Evolutionary conservation across 2,329 filamentous ascomycete genomes (phyloP).

Genomic region (Blastomyces percursus): DNA sequence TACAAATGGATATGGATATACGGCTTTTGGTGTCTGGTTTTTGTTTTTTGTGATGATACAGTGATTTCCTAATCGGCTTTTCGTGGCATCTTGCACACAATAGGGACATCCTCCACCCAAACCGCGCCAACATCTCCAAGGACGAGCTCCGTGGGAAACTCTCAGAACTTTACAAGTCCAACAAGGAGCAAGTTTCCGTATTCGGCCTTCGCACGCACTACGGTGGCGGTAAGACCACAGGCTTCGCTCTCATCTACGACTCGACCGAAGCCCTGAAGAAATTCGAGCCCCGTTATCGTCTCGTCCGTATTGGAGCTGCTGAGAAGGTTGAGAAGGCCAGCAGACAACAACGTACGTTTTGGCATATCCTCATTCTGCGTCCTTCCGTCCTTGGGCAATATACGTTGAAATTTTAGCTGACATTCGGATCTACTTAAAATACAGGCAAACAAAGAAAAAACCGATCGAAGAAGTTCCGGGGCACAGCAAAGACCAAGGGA

Average conservation of each 20-base stretch:
- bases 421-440: constrained; percentile 14
- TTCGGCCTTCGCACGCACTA: constrained; percentile 98
- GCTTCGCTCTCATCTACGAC: constrained; percentile 98
- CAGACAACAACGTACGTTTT: constrained; percentile 94
- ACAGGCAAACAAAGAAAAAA: constrained; percentile 99
- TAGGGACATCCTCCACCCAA: constrained; percentile 99
- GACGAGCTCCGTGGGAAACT: constrained; percentile 96
- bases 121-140: constrained; percentile 97
- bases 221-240: constrained; percentile 99
- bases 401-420: constrained; percentile 9
- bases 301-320: constrained; percentile 85
- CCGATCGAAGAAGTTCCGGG: constrained; percentile 95
- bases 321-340: constrained; percentile 93
- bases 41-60: constrained; percentile 6
- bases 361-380: constrained; percentile 8
- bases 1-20: constrained; percentile 4
- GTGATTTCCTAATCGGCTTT: constrained; percentile 13
- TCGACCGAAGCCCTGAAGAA: constrained; percentile 98
- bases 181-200: constrained; percentile 94
- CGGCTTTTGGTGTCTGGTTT: neutral
- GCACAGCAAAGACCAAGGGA: constrained; percentile 97
- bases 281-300: constrained; percentile 97
- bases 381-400: constrained; percentile 3
- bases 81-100: constrained; percentile 12
- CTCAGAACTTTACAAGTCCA: constrained; percentile 91